Evolutionary conservation across 1,284 basidiomycete species (phyloP).

Genomic region (Cutaneotrichosporon arboriforme): DNA sequence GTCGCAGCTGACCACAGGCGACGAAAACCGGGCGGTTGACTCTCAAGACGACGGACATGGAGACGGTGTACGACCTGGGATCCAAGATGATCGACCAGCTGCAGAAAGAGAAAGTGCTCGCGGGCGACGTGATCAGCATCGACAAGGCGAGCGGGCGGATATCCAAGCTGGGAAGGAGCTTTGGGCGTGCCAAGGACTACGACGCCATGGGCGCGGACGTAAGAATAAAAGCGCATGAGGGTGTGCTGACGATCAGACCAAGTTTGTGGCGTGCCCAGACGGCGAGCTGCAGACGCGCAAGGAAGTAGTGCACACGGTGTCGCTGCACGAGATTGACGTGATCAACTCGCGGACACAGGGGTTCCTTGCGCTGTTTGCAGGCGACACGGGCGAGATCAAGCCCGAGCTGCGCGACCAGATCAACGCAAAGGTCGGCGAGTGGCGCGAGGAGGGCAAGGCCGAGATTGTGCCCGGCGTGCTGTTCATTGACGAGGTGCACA

Average conservation of each 20-base stretch:
- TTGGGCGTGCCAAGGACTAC: slow-evolving; percentile 93
- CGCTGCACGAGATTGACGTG: slow-evolving; percentile 97
- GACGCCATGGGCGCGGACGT: slow-evolving; percentile 98
- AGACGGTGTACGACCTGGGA: slow-evolving; percentile 97
- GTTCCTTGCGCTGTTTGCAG: slow-evolving; percentile 60
- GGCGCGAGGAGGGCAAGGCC: slow-evolving; percentile 98
- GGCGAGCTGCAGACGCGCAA: slow-evolving; percentile 96
- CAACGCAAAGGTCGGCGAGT: slow-evolving; percentile 92
- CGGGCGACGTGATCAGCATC: slow-evolving; percentile 92
- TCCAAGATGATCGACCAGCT: slow-evolving; percentile 99
- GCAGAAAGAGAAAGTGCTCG: slow-evolving; percentile 93
- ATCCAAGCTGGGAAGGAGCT: slow-evolving; percentile 90
- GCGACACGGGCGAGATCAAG: slow-evolving; percentile 98
- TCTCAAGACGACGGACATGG: slow-evolving; percentile 99
- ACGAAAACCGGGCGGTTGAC: slow-evolving; percentile 98
- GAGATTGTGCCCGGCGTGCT: slow-evolving; percentile 94
- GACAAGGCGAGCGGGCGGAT: slow-evolving; percentile 98
- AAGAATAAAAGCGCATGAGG: slow-evolving; percentile 45
- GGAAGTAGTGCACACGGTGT: slow-evolving; percentile 95
- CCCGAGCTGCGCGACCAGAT: slow-evolving; percentile 94
- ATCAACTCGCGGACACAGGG: slow-evolving; percentile 98
- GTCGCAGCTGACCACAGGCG: slow-evolving; percentile 51
- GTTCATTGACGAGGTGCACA: slow-evolving; percentile 95
- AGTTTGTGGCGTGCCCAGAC: slow-evolving; percentile 95
- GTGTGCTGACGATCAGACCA: slow-evolving; percentile 58